These are phyloP conservation scores for Podospora comata DNA, from an alignment of 495 filamentous ascomycete species.

Conservation along the genomic window DNA sequence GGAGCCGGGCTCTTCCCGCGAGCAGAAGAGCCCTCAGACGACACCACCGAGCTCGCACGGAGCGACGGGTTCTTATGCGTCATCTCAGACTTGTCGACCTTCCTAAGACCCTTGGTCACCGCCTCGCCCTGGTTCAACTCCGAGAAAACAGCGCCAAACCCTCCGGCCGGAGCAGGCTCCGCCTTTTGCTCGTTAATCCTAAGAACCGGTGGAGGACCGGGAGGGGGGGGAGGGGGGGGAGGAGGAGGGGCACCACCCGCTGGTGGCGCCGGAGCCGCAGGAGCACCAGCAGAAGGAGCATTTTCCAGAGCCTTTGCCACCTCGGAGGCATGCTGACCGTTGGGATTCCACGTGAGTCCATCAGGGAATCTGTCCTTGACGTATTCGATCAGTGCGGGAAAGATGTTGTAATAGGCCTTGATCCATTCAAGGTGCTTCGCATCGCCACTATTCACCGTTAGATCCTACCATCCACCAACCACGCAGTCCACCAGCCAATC, in stretches of 20 bases:
- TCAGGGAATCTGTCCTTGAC: constrained; percentile 74
- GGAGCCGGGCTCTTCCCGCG: constrained; percentile 79
- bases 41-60: constrained; percentile 67
- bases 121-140: constrained; percentile 83
- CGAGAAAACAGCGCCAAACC: constrained; percentile 81
- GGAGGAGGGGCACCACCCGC: constrained; percentile 52
- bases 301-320: constrained; percentile 49
- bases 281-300: constrained; percentile 33
- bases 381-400: constrained; percentile 74
- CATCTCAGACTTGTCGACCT: constrained; percentile 92
- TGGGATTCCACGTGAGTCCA: constrained; percentile 84
- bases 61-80: constrained; percentile 98
- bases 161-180: constrained; percentile 37
- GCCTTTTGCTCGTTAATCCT: constrained; percentile 46
- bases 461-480: neutral
- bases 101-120: constrained; percentile 82
- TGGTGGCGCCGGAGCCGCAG: constrained; percentile 38
- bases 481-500: neutral
- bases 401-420: constrained; percentile 80
- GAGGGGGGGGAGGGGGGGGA: constrained; percentile 80
- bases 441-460: constrained; percentile 50
- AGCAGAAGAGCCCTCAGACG: constrained; percentile 54
- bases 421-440: constrained; percentile 79
- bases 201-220: constrained; percentile 53
- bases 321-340: constrained; percentile 72